Evolutionary conservation across 2,329 filamentous ascomycete genomes (phyloP), one percentile per base, ranked within the genome.

Genomic region (Talaromyces sp.): DNA sequence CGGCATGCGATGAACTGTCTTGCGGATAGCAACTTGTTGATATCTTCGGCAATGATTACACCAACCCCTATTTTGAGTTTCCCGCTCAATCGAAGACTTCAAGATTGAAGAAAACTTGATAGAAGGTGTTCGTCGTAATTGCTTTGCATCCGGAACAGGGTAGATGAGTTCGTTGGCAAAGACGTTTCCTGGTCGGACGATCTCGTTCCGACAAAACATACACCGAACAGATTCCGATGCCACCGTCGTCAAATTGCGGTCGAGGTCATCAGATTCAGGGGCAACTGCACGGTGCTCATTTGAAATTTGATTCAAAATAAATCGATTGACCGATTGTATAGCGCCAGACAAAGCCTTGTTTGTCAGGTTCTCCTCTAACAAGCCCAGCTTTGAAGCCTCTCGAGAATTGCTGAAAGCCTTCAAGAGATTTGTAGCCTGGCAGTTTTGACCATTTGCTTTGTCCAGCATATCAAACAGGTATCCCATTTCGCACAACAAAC

Each of bases 381-480:
- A 81, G 2, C 91, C 90, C 28, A 96, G 78, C 21, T 87, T 89
- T 0, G 85, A 85, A 52, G 90, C 89, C 80, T 93, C 90, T 1
- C 91, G 88, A 65, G 92, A 88, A 67, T 88, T 89, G 73, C 91
- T 93, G 63, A 99, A 88, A 0, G 92, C 91, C 75, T 95, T 96
- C 35, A 98, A 80, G 66, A 99, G 84, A 72, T 99, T 99, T 0
- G 93, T 96, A 14, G 95, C 95, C 73, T 99, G 95, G 68, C 95
- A 99, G 64, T 96, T 96, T 62, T 93, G 89, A 0, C 93, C 93
- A 66, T 90, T 89, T 1, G 95, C 95, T 74, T 98, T 99, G 70
- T 98, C 90, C 25, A 99, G 83, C 95, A 99, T 99, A 72, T 99
- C 96, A 69, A 96, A 96, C 9, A 99, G 81, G 73, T 95, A 99